Percentiles rank a stretch among this genome's conserved stretches.
These are phyloP conservation scores for Erigeron canadensis DNA, from an alignment of 129 eudicot species.

Conservation along the genomic window DNA sequence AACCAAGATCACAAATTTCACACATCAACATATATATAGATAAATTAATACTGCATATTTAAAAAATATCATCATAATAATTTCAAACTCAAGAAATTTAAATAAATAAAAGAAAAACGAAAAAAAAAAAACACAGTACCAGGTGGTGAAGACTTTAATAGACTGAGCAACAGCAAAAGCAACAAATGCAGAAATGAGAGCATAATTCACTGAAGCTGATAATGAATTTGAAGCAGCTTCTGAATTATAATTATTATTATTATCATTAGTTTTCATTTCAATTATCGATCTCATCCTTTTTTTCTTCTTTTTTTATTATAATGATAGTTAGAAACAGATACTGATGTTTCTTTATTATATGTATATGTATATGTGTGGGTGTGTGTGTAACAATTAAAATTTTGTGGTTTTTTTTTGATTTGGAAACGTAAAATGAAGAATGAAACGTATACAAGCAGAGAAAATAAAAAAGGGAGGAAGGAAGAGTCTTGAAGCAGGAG, in stretches of 20 bases:
- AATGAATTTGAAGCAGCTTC: neutral
- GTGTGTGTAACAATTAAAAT: neutral
- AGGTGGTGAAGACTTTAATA: slow-evolving; percentile 64
- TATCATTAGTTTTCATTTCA: slow-evolving; percentile 19
- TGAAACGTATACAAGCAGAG: neutral
- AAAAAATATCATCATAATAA: neutral
- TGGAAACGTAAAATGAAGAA: neutral
- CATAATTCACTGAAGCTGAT: slow-evolving; percentile 43
- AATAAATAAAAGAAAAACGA: too few relatives aligned
- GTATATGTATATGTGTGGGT: neutral
- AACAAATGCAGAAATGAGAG: slow-evolving; percentile 65
- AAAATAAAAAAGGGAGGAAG: neutral
- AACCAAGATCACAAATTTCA: slow-evolving; percentile 1
- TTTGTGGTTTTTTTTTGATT: neutral
- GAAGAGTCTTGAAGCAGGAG: slow-evolving; percentile 16
- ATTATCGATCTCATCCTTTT: slow-evolving; percentile 28
- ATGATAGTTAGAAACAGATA: too few relatives aligned
- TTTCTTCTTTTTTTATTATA: neutral
- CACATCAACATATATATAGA: slow-evolving; percentile 11
- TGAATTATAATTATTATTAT: slow-evolving; percentile 25
- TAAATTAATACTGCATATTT: too few relatives aligned
- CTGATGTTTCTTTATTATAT: neutral
- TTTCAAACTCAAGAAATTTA: neutral
- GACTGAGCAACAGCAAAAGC: slow-evolving; percentile 82
- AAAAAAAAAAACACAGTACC: slow-evolving; percentile 40